Evolutionary conservation across 352 stramenopile genomes (phyloP).

Genomic region (Hyaloperonospora brassicae): DNA sequence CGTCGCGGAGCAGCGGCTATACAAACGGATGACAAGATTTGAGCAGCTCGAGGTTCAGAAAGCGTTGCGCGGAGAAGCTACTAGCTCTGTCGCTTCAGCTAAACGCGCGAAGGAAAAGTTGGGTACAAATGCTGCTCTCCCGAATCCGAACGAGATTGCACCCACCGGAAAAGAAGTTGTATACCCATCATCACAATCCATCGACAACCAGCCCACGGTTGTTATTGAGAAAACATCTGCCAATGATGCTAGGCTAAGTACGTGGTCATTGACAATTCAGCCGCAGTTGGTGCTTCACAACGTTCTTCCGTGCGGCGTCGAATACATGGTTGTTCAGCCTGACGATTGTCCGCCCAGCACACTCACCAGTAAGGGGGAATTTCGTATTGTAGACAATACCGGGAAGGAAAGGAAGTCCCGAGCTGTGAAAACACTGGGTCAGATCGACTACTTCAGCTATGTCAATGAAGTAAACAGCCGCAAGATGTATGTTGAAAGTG

Average conservation of each 20-base stretch:
- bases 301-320: constrained; percentile 68
- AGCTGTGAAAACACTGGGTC: constrained; percentile 37
- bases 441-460: constrained; percentile 62
- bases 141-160: constrained; percentile 36
- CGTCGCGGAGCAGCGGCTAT: constrained; percentile 62
- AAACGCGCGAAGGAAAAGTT: constrained; percentile 62
- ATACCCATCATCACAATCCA: constrained; percentile 60
- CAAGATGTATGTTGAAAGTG: constrained; percentile 66
- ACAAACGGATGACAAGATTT: constrained; percentile 64
- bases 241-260: constrained; percentile 49
- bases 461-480: constrained; percentile 77
- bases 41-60: constrained; percentile 66
- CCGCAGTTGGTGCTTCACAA: constrained; percentile 79
- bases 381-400: constrained; percentile 30
- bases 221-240: constrained; percentile 67
- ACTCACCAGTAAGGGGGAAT: constrained; percentile 50
- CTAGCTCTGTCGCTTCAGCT: constrained; percentile 35
- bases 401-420: constrained; percentile 39
- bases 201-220: constrained; percentile 77
- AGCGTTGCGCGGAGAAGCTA: constrained; percentile 38
- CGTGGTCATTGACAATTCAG: constrained; percentile 74
- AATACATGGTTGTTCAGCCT: constrained; percentile 78
- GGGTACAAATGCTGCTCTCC: constrained; percentile 49
- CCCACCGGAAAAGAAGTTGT: constrained; percentile 51
- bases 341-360: constrained; percentile 55